Conservation (phyloP, 1,284 basidiomycete genomes). For the Ceratobasidium sp. region DNA sequence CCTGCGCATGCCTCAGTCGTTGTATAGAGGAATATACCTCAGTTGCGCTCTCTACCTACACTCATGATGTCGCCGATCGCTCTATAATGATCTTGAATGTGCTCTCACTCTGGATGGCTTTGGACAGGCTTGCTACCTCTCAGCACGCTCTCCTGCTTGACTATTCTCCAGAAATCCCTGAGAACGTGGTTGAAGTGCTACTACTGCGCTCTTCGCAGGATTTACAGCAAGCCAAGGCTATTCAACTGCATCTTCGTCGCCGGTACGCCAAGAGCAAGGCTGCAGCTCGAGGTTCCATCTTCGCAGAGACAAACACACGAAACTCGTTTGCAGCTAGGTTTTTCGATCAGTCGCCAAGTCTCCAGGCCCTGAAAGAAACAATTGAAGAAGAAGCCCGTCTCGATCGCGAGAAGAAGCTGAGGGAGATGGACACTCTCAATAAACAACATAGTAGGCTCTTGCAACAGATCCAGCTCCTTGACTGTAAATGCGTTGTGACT, state of each 20-base stretch:
- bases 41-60: neutral
- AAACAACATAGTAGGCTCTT: neutral
- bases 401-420: neutral
- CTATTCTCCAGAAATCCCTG: conserved; percentile 42
- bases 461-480: neutral
- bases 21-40: conserved; percentile 16
- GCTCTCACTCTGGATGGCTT: conserved; percentile 39
- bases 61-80: neutral
- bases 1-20: neutral
- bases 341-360: neutral
- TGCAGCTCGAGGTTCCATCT: neutral
- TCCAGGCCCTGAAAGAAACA: neutral
- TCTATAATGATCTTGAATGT: conserved; percentile 45
- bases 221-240: neutral
- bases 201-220: conserved; percentile 11
- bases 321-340: neutral
- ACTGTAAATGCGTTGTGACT: neutral
- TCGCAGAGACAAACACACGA: neutral
- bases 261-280: conserved; percentile 46
- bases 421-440: neutral
- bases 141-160: conserved; percentile 35
- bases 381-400: neutral
- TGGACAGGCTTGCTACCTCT: conserved; percentile 35
- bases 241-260: conserved; percentile 52
- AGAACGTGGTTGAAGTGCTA: conserved; percentile 18